Evolutionary conservation across 129 eudicot genomes (phyloP), one percentile per base, ranked within the genome.

Genomic region (Saussurea involucrata): DNA sequence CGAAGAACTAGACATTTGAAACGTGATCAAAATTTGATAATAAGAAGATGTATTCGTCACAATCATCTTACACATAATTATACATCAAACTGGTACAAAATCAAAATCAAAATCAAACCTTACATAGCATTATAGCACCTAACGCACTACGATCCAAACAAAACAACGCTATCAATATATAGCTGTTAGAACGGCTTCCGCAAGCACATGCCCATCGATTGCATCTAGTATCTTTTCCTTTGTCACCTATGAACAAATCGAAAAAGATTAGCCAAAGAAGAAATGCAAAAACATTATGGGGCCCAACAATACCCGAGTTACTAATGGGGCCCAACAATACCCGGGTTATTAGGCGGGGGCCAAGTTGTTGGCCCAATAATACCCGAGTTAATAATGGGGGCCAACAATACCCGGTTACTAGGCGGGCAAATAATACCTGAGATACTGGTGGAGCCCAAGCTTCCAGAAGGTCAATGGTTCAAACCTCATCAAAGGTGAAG

Each of bases 221-320:
- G 96, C 89, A 6, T 93, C 98, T 63, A 90, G 20, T 25, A 90
- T 24, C 82, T 85, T 93, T 6, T 93, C 96, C 77, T 83, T 90
- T 0, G 95, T 90, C 85, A 88, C 98, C 97, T 92, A 69, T 37
- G 67, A n/a, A 77, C n/a, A 8, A 44, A 22, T 13, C 37, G 4
- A 53, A 24, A 42, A 15, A 1, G 44, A 37, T 28, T 64, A 44
- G 9, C 2, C 40, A 33, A 57, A n/a, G 5, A 32, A 68, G 36
- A 53, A 22, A 53, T 53, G 17, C 10, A 27, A 28, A 65, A 2
- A 27, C 0, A 27, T 20, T 8, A 67, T 31, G 17, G 57, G 57
- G 57, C 15, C n/a, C n/a, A n/a, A n/a, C n/a, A n/a, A n/a, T n/a
- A n/a, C n/a, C n/a, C n/a, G n/a, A n/a, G n/a, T n/a, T n/a, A n/a